Conservation (phyloP, 1,139 yeast genomes). For the Blastobotrys arbuscula region DNA sequence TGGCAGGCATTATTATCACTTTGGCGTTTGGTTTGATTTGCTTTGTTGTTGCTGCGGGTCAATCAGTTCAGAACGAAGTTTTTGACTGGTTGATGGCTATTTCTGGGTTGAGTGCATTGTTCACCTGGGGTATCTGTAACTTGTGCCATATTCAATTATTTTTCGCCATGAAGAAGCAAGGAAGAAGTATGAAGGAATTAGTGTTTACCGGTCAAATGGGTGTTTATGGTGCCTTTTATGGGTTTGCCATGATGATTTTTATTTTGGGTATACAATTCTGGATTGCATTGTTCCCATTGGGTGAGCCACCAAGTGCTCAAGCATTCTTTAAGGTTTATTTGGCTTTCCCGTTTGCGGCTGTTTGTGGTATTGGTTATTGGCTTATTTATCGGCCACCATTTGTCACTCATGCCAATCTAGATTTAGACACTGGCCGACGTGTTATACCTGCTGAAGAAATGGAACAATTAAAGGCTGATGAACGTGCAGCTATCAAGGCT, state of each 20-base stretch:
- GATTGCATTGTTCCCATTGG: constrained; percentile 67
- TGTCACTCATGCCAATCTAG: constrained; percentile 35
- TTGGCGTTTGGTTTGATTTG: constrained; percentile 60
- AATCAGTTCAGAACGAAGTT: constrained; percentile 58
- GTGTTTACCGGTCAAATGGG: constrained; percentile 71
- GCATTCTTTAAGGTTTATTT: constrained; percentile 50
- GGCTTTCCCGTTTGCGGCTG: constrained; percentile 48
- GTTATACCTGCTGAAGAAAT: constrained; percentile 49
- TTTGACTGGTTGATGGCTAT: constrained; percentile 77
- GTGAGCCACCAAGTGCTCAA: constrained; percentile 39
- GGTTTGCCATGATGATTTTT: constrained; percentile 53
- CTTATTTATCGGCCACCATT: constrained; percentile 41
- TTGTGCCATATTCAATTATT: constrained; percentile 75
- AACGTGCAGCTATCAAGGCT: constrained; percentile 35
- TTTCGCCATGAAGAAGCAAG: constrained; percentile 61
- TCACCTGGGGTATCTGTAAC: constrained; percentile 78
- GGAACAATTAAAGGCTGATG: constrained; percentile 46
- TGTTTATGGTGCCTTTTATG: constrained; percentile 61
- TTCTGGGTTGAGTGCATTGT: constrained; percentile 73
- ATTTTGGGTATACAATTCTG: constrained; percentile 77
- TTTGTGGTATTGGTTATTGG: constrained; percentile 48
- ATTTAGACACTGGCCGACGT: constrained; percentile 49
- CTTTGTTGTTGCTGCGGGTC: constrained; percentile 62
- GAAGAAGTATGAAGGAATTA: constrained; percentile 58
- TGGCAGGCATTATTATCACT: constrained; percentile 57